Evolutionary conservation across 139 green algal species (phyloP).

Genomic region (Auxenochlorella pyrenoidosa): DNA sequence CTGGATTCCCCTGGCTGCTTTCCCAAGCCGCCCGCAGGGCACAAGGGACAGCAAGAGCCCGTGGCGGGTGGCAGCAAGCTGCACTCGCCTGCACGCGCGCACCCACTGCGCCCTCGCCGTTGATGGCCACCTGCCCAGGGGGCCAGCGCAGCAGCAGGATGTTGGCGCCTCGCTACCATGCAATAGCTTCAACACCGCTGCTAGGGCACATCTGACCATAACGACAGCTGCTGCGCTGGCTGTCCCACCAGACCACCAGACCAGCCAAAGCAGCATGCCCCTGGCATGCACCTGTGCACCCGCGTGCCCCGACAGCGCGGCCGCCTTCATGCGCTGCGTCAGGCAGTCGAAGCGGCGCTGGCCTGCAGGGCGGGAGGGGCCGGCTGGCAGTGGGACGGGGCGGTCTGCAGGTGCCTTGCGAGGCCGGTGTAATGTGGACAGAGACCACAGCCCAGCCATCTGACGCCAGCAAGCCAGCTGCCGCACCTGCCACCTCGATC

Average conservation of each 20-base stretch:
- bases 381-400: not conserved
- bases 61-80: no score
- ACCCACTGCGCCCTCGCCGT: conserved; percentile 70
- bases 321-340: conserved; percentile 71
- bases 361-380: not conserved
- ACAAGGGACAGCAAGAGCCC: no score
- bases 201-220: no score
- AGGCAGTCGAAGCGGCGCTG: conserved; percentile 72
- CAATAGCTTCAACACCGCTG: no score
- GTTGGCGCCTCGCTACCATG: no score
- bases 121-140: conserved; percentile 64
- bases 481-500: no score
- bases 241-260: not conserved
- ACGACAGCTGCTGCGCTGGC: not conserved
- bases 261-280: not conserved
- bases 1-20: no score
- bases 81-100: conserved; percentile 53
- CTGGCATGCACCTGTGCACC: conserved; percentile 49
- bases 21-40: no score
- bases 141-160: no score
- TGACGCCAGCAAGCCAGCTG: no score
- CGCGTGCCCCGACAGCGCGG: conserved; percentile 68
- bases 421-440: not conserved
- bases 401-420: no score
- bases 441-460: no score